Conservation (phyloP, 495 filamentous ascomycete genomes). For the Bathelium albidoporum region DNA sequence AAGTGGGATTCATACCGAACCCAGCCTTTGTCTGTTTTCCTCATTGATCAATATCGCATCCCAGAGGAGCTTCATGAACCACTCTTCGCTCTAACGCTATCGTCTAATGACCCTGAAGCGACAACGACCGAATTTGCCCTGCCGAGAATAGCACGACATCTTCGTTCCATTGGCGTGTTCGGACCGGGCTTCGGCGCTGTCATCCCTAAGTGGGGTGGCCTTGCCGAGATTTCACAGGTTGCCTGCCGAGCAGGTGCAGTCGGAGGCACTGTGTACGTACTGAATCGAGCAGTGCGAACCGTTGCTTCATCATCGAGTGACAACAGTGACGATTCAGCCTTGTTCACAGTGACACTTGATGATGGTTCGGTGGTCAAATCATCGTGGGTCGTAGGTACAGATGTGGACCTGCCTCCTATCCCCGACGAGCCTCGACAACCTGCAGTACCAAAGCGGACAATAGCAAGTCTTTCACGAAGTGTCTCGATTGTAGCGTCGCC, state of each 20-base stretch:
- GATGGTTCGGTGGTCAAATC: slow-evolving; percentile 52
- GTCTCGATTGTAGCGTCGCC: slow-evolving; percentile 61
- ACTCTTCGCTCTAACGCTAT: slow-evolving; percentile 69
- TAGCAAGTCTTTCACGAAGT: slow-evolving; percentile 16
- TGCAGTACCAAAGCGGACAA: slow-evolving; percentile 15
- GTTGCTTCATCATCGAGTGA: slow-evolving; percentile 13
- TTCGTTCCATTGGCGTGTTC: slow-evolving; percentile 76
- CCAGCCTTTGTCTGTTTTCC: slow-evolving; percentile 50
- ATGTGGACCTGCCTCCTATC: slow-evolving; percentile 8
- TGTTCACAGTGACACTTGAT: slow-evolving; percentile 40
- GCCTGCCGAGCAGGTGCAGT: slow-evolving; percentile 87
- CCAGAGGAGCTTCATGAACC: slow-evolving; percentile 57
- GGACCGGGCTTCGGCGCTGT: slow-evolving; percentile 79
- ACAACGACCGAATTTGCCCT: slow-evolving; percentile 57
- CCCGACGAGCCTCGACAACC: slow-evolving; percentile 21
- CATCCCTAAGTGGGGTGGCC: slow-evolving; percentile 83
- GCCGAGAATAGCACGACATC: slow-evolving; percentile 63
- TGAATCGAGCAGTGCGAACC: slow-evolving; percentile 52
- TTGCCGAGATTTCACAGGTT: slow-evolving; percentile 86
- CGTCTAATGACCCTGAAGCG: slow-evolving; percentile 44
- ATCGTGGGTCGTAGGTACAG: slow-evolving; percentile 43
- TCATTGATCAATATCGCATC: slow-evolving; percentile 63
- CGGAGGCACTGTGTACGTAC: slow-evolving; percentile 82
- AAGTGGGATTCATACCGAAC: slow-evolving; percentile 39
- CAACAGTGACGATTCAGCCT: background rate